A percentile compares a stretch with the other conserved stretches of the same genome.
phyloP scores from a whole-genome alignment of 768 basidiomycete genomes.

The Leccinum variicolor region DNA sequence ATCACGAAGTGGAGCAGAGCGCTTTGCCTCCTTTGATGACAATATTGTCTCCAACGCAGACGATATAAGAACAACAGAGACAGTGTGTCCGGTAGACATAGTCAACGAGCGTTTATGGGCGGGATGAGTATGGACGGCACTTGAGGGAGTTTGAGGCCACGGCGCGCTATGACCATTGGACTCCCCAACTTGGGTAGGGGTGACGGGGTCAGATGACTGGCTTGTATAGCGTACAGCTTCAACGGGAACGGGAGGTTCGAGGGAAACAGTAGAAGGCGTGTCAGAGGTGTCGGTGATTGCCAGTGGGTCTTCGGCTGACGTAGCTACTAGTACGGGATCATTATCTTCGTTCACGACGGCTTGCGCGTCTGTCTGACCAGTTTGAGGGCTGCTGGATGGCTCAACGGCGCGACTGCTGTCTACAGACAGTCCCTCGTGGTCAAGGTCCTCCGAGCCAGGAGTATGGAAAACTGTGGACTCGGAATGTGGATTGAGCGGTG shows the following conservation, averaged over 20 bases:
- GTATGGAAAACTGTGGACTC: constrained; percentile 5
- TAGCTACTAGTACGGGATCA: constrained; percentile 1
- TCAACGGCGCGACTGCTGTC: constrained; percentile 1
- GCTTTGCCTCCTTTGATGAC: constrained; percentile 84
- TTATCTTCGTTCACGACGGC: constrained; percentile 1
- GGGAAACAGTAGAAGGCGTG: constrained; percentile 7
- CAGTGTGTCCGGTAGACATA: constrained; percentile 64
- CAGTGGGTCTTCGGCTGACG: neutral
- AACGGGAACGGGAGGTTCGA: neutral
- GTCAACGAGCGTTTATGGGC: constrained; percentile 58
- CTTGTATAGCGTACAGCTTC: constrained; percentile 5
- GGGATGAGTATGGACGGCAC: constrained; percentile 14
- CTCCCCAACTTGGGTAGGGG: constrained; percentile 4
- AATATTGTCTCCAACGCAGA: constrained; percentile 86
- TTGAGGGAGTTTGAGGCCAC: constrained; percentile 20
- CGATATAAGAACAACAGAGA: constrained; percentile 77
- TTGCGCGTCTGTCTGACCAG: neutral
- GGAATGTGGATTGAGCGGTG: constrained; percentile 2
- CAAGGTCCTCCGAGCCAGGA: neutral
- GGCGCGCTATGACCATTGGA: constrained; percentile 16
- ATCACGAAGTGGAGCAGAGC: constrained; percentile 77
- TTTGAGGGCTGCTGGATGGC: neutral
- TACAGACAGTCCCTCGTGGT: neutral
- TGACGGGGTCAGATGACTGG: constrained; percentile 4
- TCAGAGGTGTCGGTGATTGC: neutral